phyloP scores from a whole-genome alignment of 2,329 filamentous ascomycete genomes.

The Thelonectria rubi region DNA sequence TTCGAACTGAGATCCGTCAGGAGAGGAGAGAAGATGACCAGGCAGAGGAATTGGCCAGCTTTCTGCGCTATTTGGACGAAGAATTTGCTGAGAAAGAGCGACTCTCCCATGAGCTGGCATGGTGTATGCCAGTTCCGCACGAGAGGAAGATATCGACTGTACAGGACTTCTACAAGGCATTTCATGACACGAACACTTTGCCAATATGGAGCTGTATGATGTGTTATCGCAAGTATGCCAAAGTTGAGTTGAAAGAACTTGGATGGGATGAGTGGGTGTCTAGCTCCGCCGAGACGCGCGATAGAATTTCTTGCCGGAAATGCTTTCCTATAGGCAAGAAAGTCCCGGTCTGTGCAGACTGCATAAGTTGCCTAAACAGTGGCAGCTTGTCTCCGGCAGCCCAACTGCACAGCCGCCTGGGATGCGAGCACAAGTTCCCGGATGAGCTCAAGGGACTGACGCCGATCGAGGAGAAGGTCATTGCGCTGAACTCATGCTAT shows the following conservation, averaged over 20 bases:
- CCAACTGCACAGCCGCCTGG: constrained; percentile 2
- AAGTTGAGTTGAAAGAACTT: not conserved
- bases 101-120: not conserved
- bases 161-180: constrained; percentile 4
- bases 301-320: not conserved
- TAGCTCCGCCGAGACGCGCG: not conserved
- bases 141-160: constrained; percentile 6
- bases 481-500: not conserved
- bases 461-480: not conserved
- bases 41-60: not conserved
- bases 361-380: constrained; percentile 1
- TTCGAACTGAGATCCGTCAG: no score
- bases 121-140: constrained; percentile 1
- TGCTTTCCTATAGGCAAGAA: not conserved
- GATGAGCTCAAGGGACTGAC: constrained; percentile 11
- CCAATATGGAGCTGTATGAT: constrained; percentile 2
- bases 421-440: constrained; percentile 27
- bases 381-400: constrained; percentile 10
- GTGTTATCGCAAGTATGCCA: constrained; percentile 2
- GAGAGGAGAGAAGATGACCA: not conserved
- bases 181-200: constrained; percentile 1
- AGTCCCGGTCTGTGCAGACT: constrained; percentile 5
- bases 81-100: constrained; percentile 6
- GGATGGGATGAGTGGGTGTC: not conserved
- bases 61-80: not conserved